Percentiles rank a stretch among this genome's conserved stretches.
These are phyloP conservation scores for Cucurbitaria berberidis DNA, from an alignment of 2,329 filamentous ascomycete genomes.

Conservation along the genomic window DNA sequence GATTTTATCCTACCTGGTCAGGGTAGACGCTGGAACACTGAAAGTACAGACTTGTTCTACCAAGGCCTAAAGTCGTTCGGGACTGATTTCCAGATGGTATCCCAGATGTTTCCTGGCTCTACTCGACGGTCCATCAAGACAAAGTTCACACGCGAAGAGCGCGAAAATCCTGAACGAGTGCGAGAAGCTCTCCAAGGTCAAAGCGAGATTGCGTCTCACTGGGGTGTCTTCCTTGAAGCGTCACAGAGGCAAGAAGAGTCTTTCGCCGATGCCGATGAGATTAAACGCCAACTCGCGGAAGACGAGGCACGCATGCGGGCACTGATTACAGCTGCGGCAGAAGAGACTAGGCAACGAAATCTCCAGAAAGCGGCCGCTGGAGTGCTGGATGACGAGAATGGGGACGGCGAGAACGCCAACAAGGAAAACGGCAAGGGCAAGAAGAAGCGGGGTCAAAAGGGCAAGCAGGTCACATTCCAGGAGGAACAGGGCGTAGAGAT, in stretches of 20 bases:
- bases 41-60: slow-evolving; percentile 78
- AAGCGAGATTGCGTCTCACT: slow-evolving; percentile 41
- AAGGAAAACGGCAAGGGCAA: slow-evolving; percentile 34
- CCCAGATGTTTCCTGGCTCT: slow-evolving; percentile 74
- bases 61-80: slow-evolving; percentile 76
- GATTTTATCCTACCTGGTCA: slow-evolving; percentile 53
- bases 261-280: slow-evolving; percentile 47
- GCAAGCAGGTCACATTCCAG: slow-evolving; percentile 34
- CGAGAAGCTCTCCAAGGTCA: slow-evolving; percentile 64
- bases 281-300: slow-evolving; percentile 39
- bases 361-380: slow-evolving; percentile 39
- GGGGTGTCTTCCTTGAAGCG: slow-evolving; percentile 48
- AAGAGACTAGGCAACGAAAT: slow-evolving; percentile 45
- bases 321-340: slow-evolving; percentile 46
- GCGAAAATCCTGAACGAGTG: slow-evolving; percentile 67
- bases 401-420: slow-evolving; percentile 18
- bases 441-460: slow-evolving; percentile 41
- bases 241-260: slow-evolving; percentile 41
- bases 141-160: slow-evolving; percentile 83
- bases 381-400: slow-evolving; percentile 28
- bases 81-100: slow-evolving; percentile 82
- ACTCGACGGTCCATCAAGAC: slow-evolving; percentile 77
- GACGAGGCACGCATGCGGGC: slow-evolving; percentile 36
- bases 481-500: slow-evolving; percentile 41
- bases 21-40: slow-evolving; percentile 68